Conservation (phyloP, 2,329 filamentous ascomycete species). For the Microsporum canis region DNA sequence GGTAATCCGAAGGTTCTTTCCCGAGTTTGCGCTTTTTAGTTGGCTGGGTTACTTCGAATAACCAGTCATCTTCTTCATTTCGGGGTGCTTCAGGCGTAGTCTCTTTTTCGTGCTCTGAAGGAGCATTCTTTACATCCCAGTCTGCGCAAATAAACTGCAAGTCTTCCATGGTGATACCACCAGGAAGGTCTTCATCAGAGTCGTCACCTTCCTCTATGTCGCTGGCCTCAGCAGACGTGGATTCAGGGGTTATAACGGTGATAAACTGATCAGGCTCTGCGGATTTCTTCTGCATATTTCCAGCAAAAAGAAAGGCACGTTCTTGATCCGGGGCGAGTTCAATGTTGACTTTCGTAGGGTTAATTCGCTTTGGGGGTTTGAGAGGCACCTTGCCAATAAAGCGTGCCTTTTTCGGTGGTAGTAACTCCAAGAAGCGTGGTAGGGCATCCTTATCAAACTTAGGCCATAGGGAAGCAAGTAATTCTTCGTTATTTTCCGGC, state of each 20-base stretch:
- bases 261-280: constrained; percentile 46
- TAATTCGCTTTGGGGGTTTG: constrained; percentile 69
- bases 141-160: constrained; percentile 77
- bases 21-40: constrained; percentile 56
- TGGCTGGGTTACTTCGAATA: constrained; percentile 38
- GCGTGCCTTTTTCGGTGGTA: constrained; percentile 67
- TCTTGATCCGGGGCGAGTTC: constrained; percentile 81
- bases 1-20: constrained; percentile 34
- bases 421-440: constrained; percentile 68
- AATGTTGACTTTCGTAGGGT: constrained; percentile 77
- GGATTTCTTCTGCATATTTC: constrained; percentile 44
- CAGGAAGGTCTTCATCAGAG: constrained; percentile 53
- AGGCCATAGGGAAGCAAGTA: constrained; percentile 71
- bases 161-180: constrained; percentile 66
- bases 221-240: constrained; percentile 39
- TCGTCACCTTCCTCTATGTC: constrained; percentile 40
- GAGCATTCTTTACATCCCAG: constrained; percentile 58
- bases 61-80: constrained; percentile 48
- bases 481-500: constrained; percentile 60
- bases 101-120: constrained; percentile 29
- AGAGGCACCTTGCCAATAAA: constrained; percentile 67
- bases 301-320: constrained; percentile 67
- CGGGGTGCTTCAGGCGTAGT: constrained; percentile 35
- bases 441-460: constrained; percentile 64
- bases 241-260: constrained; percentile 35